phyloP scores from a whole-genome alignment of 169 alveolate genomes.

The Plasmodium coatneyi region DNA sequence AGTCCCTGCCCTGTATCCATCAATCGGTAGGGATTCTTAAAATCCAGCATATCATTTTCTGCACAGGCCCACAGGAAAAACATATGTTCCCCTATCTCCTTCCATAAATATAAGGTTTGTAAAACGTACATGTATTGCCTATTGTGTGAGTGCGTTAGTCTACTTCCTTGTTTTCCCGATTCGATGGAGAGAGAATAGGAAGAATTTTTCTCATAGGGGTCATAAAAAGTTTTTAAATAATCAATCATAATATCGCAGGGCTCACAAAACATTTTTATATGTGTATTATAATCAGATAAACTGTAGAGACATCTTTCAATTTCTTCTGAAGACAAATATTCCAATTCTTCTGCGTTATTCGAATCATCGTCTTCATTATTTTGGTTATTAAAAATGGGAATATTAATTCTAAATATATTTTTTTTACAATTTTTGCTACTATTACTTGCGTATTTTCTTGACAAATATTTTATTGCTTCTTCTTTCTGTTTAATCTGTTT shows the following conservation, averaged over 20 bases:
- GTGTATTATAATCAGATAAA: conserved; percentile 91
- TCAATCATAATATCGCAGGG: conserved; percentile 90
- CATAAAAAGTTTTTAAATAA: conserved; percentile 81
- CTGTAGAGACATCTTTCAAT: conserved; percentile 93
- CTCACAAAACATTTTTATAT: conserved; percentile 85
- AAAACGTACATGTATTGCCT: conserved; percentile 92
- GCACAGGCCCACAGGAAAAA: conserved; percentile 92
- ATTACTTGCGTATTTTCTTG: conserved; percentile 76
- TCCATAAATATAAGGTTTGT: conserved; percentile 93
- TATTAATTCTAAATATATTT: conserved; percentile 63
- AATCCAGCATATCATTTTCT: conserved; percentile 91
- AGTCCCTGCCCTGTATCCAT: conserved; percentile 94
- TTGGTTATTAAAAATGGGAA: conserved; percentile 79
- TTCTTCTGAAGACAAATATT: conserved; percentile 88
- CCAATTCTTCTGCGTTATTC: conserved; percentile 71
- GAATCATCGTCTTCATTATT: conserved; percentile 60
- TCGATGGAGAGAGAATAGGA: conserved; percentile 82
- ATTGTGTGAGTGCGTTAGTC: conserved; percentile 92
- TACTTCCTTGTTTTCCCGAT: conserved; percentile 86
- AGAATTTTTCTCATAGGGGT: conserved; percentile 84
- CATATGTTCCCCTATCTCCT: conserved; percentile 92
- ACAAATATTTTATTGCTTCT: conserved; percentile 81
- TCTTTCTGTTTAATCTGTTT: conserved; percentile 85
- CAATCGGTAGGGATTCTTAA: conserved; percentile 87
- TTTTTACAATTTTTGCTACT: conserved; percentile 60